Percentiles rank a stretch among this genome's conserved stretches.
Conservation (phyloP, 2,329 filamentous ascomycete species). For the Raffaelea ambrosiae region DNA sequence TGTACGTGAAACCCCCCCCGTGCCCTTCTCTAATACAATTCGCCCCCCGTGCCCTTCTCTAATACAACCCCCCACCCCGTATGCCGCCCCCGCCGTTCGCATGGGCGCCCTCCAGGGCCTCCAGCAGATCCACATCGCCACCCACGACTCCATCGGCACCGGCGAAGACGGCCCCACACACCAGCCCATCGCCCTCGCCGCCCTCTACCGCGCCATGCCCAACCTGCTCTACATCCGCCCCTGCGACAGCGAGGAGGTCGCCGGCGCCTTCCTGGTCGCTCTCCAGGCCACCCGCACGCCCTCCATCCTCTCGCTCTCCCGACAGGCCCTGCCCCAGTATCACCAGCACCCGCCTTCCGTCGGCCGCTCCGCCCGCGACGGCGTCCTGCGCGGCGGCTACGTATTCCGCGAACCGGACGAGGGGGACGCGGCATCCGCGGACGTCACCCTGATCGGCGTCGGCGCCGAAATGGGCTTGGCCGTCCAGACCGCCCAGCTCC, state of each 20-base stretch:
- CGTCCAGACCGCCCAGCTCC: conserved; percentile 28
- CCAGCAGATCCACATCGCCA: conserved; percentile 50
- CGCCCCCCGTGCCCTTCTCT: not conserved
- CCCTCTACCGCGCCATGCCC: conserved; percentile 54
- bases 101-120: conserved; percentile 51
- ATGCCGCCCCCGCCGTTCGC: conserved; percentile 9
- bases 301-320: conserved; percentile 33
- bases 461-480: conserved; percentile 32
- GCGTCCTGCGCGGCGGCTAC: conserved; percentile 30
- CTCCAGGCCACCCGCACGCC: conserved; percentile 24
- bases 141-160: conserved; percentile 51
- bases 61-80: not conserved
- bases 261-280: conserved; percentile 37
- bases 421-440: conserved; percentile 20
- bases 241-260: conserved; percentile 47
- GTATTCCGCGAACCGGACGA: conserved; percentile 22
- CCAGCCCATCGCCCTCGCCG: conserved; percentile 49
- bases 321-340: conserved; percentile 30
- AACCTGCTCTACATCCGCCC: conserved; percentile 54
- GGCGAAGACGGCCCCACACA: conserved; percentile 56
- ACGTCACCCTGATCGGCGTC: conserved; percentile 29
- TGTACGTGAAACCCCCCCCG: not conserved
- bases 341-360: too few species aligned
- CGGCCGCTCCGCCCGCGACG: conserved; percentile 20
- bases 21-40: conserved; percentile 25